A percentile compares a stretch with the other conserved stretches of the same genome.
Evolutionary conservation across 2,329 filamentous ascomycete species (phyloP).

Genomic region (Westerdykella aurantiaca): DNA sequence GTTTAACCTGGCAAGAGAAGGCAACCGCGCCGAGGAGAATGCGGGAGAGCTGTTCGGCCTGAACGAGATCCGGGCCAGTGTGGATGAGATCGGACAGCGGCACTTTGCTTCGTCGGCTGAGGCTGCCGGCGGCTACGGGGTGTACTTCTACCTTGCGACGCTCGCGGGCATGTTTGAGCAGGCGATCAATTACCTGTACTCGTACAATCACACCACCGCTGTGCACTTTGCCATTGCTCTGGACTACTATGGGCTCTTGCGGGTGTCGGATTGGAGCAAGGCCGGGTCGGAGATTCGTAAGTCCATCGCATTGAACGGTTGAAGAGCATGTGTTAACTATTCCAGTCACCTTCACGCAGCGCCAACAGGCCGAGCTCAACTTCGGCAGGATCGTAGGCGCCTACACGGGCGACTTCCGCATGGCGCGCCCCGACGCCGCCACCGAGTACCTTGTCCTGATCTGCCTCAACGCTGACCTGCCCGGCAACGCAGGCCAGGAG

Average conservation of each 20-base stretch:
- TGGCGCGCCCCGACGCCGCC: conserved; percentile 79
- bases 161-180: conserved; percentile 91
- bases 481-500: conserved; percentile 65
- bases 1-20: conserved; percentile 57
- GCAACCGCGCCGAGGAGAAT: conserved; percentile 55
- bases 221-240: conserved; percentile 91
- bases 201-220: conserved; percentile 85
- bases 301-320: conserved; percentile 16
- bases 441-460: conserved; percentile 91
- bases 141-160: conserved; percentile 89
- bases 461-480: conserved; percentile 81
- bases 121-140: conserved; percentile 72
- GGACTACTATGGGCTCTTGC: conserved; percentile 60
- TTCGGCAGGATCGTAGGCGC: conserved; percentile 91
- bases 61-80: conserved; percentile 67
- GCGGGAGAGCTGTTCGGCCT: conserved; percentile 59
- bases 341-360: conserved; percentile 59
- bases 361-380: conserved; percentile 75
- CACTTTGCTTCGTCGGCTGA: conserved; percentile 83
- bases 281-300: conserved; percentile 57
- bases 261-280: conserved; percentile 73
- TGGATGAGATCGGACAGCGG: conserved; percentile 82
- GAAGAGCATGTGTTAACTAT: conserved; percentile 10
- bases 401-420: conserved; percentile 93
- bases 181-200: conserved; percentile 84